Percentiles rank a stretch among this genome's conserved stretches.
Evolutionary conservation across 2,329 filamentous ascomycete genomes (phyloP).

Genomic region (Sporothrix humicola): DNA sequence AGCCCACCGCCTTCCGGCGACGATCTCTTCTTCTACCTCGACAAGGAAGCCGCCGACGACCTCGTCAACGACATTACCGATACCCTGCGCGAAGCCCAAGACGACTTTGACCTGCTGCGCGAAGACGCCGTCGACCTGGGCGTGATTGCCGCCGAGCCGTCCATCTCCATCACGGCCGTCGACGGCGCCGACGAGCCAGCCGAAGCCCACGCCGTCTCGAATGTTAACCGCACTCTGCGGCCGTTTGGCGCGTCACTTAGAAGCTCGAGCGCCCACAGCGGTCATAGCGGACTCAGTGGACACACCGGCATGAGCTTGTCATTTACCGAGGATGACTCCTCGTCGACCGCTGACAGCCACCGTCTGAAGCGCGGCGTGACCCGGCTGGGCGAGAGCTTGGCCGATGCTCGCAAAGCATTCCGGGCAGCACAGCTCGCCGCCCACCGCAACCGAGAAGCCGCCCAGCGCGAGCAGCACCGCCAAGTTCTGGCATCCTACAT

Average conservation of each 20-base stretch:
- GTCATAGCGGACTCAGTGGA: neutral
- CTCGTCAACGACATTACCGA: constrained; percentile 81
- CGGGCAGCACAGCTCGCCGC: constrained; percentile 81
- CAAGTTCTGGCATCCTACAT: constrained; percentile 71
- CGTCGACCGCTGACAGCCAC: neutral
- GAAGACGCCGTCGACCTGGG: constrained; percentile 78
- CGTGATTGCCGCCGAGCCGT: constrained; percentile 45
- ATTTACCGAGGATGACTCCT: neutral
- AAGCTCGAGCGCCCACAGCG: constrained; percentile 5
- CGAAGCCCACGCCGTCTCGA: neutral
- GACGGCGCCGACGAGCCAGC: neutral
- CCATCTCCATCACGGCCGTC: neutral
- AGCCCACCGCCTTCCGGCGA: neutral
- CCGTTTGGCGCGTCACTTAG: constrained; percentile 9
- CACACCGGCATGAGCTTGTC: constrained; percentile 5
- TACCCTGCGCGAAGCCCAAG: constrained; percentile 76
- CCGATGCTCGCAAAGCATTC: constrained; percentile 64
- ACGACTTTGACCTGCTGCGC: constrained; percentile 78
- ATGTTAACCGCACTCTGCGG: constrained; percentile 13
- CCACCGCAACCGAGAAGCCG: constrained; percentile 73
- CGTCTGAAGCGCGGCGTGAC: constrained; percentile 43
- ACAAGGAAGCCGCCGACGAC: constrained; percentile 67
- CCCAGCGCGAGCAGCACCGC: constrained; percentile 77
- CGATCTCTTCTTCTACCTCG: constrained; percentile 39
- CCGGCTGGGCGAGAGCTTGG: constrained; percentile 68